phyloP scores from a whole-genome alignment of 179 eudicot species.

The Beta corolliflora region DNA sequence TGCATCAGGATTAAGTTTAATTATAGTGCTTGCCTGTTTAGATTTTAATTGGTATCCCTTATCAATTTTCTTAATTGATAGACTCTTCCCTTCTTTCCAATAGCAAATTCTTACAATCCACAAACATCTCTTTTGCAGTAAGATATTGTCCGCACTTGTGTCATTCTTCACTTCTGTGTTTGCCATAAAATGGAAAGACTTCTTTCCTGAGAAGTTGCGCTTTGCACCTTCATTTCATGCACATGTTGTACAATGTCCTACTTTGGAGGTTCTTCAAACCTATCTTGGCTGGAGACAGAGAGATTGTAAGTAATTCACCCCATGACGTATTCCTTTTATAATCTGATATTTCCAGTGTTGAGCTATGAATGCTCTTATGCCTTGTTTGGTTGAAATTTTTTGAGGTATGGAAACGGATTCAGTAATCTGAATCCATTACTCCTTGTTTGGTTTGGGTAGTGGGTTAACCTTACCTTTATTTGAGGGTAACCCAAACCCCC shows the following conservation, averaged over 20 bases:
- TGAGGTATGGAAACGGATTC: no score
- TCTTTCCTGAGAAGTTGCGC: constrained; percentile 60
- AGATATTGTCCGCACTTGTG: constrained; percentile 70
- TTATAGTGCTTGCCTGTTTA: neutral
- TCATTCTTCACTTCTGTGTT: constrained; percentile 56
- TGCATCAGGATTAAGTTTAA: neutral
- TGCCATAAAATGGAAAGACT: constrained; percentile 41
- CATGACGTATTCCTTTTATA: no score
- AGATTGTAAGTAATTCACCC: constrained; percentile 58
- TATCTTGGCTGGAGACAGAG: constrained; percentile 87
- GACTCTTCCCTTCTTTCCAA: neutral
- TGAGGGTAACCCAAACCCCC: no score
- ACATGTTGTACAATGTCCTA: constrained; percentile 61
- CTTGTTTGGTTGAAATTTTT: neutral
- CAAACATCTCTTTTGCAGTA: constrained; percentile 57
- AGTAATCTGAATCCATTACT: no score
- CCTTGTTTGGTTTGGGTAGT: no score
- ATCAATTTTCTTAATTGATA: no score
- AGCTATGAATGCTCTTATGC: no score
- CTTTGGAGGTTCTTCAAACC: constrained; percentile 78
- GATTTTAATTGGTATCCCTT: neutral
- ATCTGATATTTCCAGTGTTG: no score
- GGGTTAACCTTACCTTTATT: no score
- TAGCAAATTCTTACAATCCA: constrained; percentile 2
- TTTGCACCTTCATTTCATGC: constrained; percentile 73